Evolutionary conservation across 2,329 filamentous ascomycete genomes (phyloP).

Genomic region (Tolypocladium guangdongense): DNA sequence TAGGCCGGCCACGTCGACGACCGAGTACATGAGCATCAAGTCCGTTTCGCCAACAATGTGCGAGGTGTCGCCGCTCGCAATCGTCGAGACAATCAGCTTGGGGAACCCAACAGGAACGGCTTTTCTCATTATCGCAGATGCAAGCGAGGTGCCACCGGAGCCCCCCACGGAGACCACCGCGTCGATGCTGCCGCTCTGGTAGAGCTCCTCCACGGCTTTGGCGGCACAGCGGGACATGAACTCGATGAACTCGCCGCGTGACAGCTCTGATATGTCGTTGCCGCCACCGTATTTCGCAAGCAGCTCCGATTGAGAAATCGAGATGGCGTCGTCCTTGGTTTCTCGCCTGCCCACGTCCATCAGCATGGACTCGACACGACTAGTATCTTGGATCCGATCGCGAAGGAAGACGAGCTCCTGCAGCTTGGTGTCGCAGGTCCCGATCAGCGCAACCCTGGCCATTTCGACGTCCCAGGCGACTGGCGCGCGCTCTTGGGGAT

Average conservation of each 20-base stretch:
- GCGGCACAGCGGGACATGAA: slow-evolving; percentile 40
- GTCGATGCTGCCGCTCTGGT: slow-evolving; percentile 29
- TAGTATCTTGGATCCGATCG: slow-evolving; percentile 26
- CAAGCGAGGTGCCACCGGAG: slow-evolving; percentile 50
- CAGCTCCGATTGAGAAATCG: slow-evolving; percentile 31
- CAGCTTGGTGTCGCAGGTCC: slow-evolving; percentile 56
- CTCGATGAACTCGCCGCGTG: slow-evolving; percentile 45
- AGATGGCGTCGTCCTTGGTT: slow-evolving; percentile 32
- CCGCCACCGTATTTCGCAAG: slow-evolving; percentile 20
- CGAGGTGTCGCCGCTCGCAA: slow-evolving; percentile 55
- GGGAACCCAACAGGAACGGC: slow-evolving; percentile 54
- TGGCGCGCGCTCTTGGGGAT: too few species aligned
- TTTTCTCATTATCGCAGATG: slow-evolving; percentile 48
- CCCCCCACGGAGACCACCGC: slow-evolving; percentile 51
- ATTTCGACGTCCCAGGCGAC: slow-evolving; percentile 4
- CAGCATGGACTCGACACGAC: slow-evolving; percentile 10
- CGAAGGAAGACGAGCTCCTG: slow-evolving; percentile 45
- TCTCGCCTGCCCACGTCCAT: slow-evolving; percentile 37
- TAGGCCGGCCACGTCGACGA: slow-evolving; percentile 58
- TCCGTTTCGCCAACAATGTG: slow-evolving; percentile 58
- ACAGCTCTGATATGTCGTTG: slow-evolving; percentile 24
- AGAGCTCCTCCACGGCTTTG: slow-evolving; percentile 27
- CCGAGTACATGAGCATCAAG: slow-evolving; percentile 59
- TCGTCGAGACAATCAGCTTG: slow-evolving; percentile 59
- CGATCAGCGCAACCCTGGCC: slow-evolving; percentile 40